Evolutionary conservation across 495 filamentous ascomycete genomes (phyloP), one percentile per base, ranked within the genome.

Genomic region (Daldinia grandis): DNA sequence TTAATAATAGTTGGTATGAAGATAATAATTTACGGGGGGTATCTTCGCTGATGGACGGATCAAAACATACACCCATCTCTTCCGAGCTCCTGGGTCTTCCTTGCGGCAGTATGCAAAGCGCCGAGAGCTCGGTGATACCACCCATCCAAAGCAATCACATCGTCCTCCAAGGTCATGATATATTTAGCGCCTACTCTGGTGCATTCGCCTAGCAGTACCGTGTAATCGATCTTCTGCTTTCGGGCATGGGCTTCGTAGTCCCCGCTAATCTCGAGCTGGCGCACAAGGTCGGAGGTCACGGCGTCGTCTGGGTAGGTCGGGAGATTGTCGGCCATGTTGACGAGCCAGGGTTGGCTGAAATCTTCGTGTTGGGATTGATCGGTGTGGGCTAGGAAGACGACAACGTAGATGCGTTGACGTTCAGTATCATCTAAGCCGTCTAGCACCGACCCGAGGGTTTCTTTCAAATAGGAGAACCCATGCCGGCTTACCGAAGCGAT

Each of bases 81-180:
- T 15, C 76, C 76, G 8, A 69, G 66, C 37, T 75, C 70, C 31
- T 66, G 62, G 1, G 66, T 73, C 54, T 82, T 71, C 14, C 25
- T 63, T 0, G 60, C 68, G 49, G 82, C 78, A 10, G 69, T 71
- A 27, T 73, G 66, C 50, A 88, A 60, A 10, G 79, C 84, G 17
- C 76, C 60, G 30, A 80, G 71, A 4, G 81, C 81, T 5, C 80
- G 77, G n/a, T 77, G 74, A 64, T 81, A 87, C 87, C 86, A 88
- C 5, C 78, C 78, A 21, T 83, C 79, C 62, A 82, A 75, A 17
- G 83, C 83, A 9, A 89, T 77, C 12, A 83, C 79, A 38, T 88
- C 86, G 67, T 88, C 87, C 72, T 89, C 87, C 21, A 88, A 73
- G 64, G 87, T 86, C 55, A 82, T 76, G 21, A 86, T 82, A 68